Evolutionary conservation across 768 basidiomycete species (phyloP).

Genomic region (Amanita molliuscula): DNA sequence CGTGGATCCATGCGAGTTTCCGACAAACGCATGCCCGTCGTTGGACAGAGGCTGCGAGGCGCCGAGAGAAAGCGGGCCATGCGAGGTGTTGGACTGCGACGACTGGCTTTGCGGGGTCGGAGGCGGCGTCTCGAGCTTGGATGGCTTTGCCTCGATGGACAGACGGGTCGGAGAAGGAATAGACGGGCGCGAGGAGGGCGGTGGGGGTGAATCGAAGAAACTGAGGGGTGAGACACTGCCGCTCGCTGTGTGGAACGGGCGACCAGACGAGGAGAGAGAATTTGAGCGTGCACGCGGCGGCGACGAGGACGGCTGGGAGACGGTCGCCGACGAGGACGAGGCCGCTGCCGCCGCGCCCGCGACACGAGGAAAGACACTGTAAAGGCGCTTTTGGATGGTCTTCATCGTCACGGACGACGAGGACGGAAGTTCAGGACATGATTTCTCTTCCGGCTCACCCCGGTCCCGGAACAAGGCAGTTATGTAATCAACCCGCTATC

Average conservation of each 20-base stretch:
- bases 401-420: slow-evolving; percentile 23
- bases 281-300: slow-evolving; percentile 35
- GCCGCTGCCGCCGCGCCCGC: background rate
- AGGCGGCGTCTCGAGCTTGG: slow-evolving; percentile 9
- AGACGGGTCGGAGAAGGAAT: slow-evolving; percentile 10
- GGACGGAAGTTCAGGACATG: slow-evolving; percentile 1
- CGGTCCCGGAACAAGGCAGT: background rate
- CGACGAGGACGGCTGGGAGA: slow-evolving; percentile 11
- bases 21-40: background rate
- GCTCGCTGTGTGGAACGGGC: slow-evolving; percentile 30
- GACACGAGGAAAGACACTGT: slow-evolving; percentile 27
- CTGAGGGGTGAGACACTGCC: slow-evolving; percentile 10
- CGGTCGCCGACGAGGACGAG: background rate
- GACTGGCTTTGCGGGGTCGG: slow-evolving; percentile 5
- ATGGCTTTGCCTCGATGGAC: slow-evolving; percentile 11
- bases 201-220: slow-evolving; percentile 15
- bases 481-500: slow-evolving; percentile 1
- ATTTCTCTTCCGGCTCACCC: background rate
- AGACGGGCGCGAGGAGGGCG: slow-evolving; percentile 12
- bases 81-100: slow-evolving; percentile 6
- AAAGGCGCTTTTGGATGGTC: slow-evolving; percentile 42
- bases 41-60: slow-evolving; percentile 10
- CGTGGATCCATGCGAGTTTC: slow-evolving; percentile 3
- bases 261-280: slow-evolving; percentile 22
- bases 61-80: slow-evolving; percentile 10